Evolutionary conservation across 108 stramenopile species (phyloP).

Genomic region (Cyclostephanos invisitatus): DNA sequence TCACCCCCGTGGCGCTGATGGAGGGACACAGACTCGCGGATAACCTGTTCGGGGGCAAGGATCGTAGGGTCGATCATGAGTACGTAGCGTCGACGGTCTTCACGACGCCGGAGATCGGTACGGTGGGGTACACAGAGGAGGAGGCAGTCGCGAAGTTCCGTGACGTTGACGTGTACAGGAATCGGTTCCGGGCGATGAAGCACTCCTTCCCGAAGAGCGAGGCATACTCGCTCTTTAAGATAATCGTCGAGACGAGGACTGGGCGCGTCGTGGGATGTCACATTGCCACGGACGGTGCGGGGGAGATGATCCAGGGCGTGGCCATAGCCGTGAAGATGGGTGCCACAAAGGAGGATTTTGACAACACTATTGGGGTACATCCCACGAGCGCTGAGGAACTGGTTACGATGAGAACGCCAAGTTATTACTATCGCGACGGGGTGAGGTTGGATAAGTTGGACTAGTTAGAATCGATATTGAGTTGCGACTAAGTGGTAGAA

Average conservation of each 20-base stretch:
- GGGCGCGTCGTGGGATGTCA: constrained; percentile 48
- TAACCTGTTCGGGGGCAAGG: constrained; percentile 78
- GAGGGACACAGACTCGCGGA: constrained; percentile 76
- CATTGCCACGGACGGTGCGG: constrained; percentile 62
- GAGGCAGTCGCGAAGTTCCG: constrained; percentile 75
- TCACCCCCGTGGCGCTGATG: constrained; percentile 88
- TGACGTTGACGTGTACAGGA: constrained; percentile 69
- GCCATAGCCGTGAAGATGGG: constrained; percentile 86
- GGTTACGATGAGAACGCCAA: constrained; percentile 58
- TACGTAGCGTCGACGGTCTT: constrained; percentile 91
- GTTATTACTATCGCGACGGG: constrained; percentile 63
- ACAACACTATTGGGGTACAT: constrained; percentile 77
- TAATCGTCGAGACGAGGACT: constrained; percentile 67
- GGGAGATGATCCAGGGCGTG: constrained; percentile 87
- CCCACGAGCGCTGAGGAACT: constrained; percentile 78
- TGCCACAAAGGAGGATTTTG: constrained; percentile 81
- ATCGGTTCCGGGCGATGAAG: constrained; percentile 72
- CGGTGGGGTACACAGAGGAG: constrained; percentile 86
- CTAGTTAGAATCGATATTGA: background rate
- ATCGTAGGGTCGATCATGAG: constrained; percentile 79
- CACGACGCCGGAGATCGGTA: constrained; percentile 87
- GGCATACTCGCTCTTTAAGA: constrained; percentile 68
- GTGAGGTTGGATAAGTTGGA: constrained; percentile 51
- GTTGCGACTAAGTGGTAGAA: background rate
- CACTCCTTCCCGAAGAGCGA: constrained; percentile 78